Conservation (phyloP, 441 rosid species). For the Aquilaria agallochum region DNA sequence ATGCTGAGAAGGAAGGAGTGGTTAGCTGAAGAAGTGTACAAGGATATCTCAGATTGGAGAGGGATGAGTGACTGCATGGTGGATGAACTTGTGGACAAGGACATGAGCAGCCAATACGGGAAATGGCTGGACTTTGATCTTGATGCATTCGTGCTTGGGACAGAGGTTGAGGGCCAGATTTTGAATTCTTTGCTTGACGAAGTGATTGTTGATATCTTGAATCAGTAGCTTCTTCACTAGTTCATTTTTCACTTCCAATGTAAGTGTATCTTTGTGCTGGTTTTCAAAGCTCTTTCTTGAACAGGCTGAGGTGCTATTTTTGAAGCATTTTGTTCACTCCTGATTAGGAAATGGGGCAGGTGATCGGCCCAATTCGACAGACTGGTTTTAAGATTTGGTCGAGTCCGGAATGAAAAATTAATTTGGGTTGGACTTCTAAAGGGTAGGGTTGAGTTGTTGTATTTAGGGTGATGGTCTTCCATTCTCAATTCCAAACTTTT, state of each 20-base stretch:
- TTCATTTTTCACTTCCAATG: conserved; percentile 3
- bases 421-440: too few relatives aligned
- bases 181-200: conserved; percentile 61
- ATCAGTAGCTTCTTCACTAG: conserved; percentile 14
- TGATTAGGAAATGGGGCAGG: too few relatives aligned
- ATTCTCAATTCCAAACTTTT: too few relatives aligned
- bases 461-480: too few relatives aligned
- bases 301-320: too few relatives aligned
- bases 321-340: too few relatives aligned
- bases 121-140: conserved; percentile 79
- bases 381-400: too few relatives aligned
- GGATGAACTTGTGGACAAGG: conserved; percentile 89
- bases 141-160: conserved; percentile 58
- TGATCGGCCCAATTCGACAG: too few relatives aligned
- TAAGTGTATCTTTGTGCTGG: not conserved
- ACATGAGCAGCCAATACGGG: conserved; percentile 80
- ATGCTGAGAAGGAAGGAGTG: conserved; percentile 44
- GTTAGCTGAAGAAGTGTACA: conserved; percentile 72
- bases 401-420: too few relatives aligned
- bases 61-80: conserved; percentile 79
- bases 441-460: too few relatives aligned
- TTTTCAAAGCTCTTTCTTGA: not conserved
- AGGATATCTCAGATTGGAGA: conserved; percentile 63
- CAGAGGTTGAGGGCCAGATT: conserved; percentile 54
- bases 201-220: conserved; percentile 46